Evolutionary conservation across 176 grass and related monocot species (phyloP).

Genomic region (Oryza australiensis): DNA sequence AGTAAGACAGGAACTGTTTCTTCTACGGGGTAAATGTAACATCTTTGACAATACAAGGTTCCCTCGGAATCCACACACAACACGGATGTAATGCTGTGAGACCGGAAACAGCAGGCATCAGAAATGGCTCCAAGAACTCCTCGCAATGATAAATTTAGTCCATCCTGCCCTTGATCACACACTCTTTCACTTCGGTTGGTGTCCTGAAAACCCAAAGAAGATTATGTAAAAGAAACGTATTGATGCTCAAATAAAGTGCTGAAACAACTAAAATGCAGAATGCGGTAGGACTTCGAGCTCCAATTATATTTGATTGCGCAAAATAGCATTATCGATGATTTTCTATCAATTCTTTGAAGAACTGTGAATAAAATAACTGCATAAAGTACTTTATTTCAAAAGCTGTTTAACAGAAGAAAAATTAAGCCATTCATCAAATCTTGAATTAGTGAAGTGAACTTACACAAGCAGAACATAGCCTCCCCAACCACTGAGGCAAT

Average conservation of each 20-base stretch:
- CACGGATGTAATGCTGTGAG: not conserved
- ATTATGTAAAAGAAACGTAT: slow-evolving; percentile 15
- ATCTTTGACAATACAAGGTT: slow-evolving; percentile 30
- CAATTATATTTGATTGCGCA: not conserved
- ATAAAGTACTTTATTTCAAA: not conserved
- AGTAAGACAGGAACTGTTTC: not conserved
- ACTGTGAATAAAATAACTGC: too few relatives aligned
- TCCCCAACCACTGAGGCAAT: slow-evolving; percentile 96
- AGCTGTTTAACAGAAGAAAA: not conserved
- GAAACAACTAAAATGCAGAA: not conserved
- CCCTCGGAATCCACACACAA: slow-evolving; percentile 23
- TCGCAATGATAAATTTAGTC: slow-evolving; percentile 47
- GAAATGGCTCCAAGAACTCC: slow-evolving; percentile 9
- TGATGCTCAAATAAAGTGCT: not conserved
- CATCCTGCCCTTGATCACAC: slow-evolving; percentile 88
- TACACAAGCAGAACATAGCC: slow-evolving; percentile 93
- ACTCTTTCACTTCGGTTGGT: slow-evolving; percentile 83
- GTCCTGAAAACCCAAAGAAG: slow-evolving; percentile 53
- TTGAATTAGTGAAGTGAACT: slow-evolving; percentile 34
- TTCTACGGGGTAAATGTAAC: not conserved
- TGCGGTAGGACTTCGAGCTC: not conserved
- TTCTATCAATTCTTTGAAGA: not conserved
- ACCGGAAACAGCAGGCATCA: slow-evolving; percentile 8
- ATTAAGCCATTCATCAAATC: not conserved
- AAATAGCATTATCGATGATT: not conserved